Percentiles rank a stretch among this genome's conserved stretches.
Conservation (phyloP, 1,284 basidiomycete genomes). For the Trametes versicolor region DNA sequence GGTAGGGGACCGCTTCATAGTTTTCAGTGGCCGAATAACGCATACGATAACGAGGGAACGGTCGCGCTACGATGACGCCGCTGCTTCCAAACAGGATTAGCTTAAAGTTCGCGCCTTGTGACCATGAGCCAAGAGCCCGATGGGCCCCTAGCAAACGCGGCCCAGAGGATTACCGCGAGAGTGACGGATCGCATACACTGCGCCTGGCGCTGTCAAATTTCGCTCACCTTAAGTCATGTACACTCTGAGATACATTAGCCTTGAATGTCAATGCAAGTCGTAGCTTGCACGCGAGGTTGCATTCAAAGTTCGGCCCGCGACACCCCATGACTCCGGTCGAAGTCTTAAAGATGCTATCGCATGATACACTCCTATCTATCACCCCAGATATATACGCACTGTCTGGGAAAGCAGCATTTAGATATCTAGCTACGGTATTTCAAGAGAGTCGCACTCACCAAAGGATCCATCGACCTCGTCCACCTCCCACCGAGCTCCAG, state of each 20-base stretch:
- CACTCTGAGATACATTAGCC: background rate
- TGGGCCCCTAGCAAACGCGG: background rate
- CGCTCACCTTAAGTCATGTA: background rate
- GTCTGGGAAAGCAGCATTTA: background rate
- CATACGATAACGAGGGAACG: conserved; percentile 1
- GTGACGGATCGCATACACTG: too few species aligned
- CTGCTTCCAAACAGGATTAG: background rate
- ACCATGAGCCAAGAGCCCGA: background rate
- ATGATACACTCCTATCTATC: conserved; percentile 21
- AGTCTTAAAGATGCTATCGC: conserved; percentile 7
- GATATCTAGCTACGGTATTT: background rate
- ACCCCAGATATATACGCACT: background rate
- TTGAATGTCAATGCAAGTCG: background rate
- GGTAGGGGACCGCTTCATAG: background rate
- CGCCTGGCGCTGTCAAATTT: background rate
- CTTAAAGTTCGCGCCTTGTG: too few species aligned
- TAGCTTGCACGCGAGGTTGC: background rate
- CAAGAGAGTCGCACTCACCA: conserved; percentile 1
- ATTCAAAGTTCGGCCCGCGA: background rate
- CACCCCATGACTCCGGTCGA: conserved; percentile 9
- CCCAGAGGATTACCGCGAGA: too few species aligned
- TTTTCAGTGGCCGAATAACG: background rate
- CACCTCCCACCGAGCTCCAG: background rate
- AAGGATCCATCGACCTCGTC: background rate
- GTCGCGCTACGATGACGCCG: background rate